phyloP scores from a whole-genome alignment of 129 eudicot genomes.

The Ambrosia trifida region DNA sequence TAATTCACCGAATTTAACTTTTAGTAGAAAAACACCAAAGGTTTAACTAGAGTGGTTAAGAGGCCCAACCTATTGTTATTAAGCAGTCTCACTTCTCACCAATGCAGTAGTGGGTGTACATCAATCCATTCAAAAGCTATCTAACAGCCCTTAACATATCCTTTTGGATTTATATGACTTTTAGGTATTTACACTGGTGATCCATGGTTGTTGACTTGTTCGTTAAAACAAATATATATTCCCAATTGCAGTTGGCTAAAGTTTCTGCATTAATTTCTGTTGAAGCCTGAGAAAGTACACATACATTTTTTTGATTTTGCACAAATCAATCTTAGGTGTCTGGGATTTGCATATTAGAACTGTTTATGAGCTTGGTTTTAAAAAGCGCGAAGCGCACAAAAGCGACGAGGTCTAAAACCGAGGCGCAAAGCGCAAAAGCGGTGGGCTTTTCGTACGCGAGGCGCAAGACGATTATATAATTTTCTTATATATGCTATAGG shows the following conservation, averaged over 20 bases:
- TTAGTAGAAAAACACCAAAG: neutral
- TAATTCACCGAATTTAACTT: neutral
- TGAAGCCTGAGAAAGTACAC: too few species aligned
- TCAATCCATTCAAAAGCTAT: neutral
- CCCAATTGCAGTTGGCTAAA: neutral
- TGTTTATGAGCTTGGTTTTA: too few species aligned
- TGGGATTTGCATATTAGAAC: neutral
- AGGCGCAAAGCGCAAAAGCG: too few species aligned
- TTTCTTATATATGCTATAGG: too few species aligned
- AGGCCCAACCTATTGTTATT: neutral
- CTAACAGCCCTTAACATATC: too few species aligned
- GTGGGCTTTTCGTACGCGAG: too few species aligned
- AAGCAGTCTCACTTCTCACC: neutral
- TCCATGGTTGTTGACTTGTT: too few species aligned
- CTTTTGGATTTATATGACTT: too few species aligned
- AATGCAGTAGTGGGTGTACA: neutral
- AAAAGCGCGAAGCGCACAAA: too few species aligned
- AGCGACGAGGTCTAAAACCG: too few species aligned
- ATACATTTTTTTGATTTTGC: neutral
- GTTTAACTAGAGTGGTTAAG: neutral
- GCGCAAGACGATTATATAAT: too few species aligned
- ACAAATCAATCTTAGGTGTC: neutral
- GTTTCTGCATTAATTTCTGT: neutral
- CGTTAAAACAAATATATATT: neutral
- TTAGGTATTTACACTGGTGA: too few species aligned